Base-by-base conservation (phyloP, 1,284 basidiomycete genomes). In the Cutaneotrichosporon sp. region DNA sequence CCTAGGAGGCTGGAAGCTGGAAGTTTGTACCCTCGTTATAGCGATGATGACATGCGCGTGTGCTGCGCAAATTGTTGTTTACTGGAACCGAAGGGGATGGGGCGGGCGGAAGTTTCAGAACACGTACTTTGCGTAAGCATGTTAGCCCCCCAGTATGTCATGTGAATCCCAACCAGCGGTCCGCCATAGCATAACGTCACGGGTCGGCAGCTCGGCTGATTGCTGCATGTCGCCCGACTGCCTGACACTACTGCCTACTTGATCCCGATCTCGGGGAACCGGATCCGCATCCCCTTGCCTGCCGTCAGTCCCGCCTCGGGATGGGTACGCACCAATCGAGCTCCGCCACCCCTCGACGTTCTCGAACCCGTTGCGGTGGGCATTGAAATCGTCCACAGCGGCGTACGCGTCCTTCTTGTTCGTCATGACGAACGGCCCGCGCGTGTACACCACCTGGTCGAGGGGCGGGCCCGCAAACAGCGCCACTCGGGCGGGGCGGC, bases 391-490 rank as follows among this genome's bases (percentile, higher is more conserved):
- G 47, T 86, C 72, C 60, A 97, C 78, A 0, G 94, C 91, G 74
- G 90, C 83, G 72, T 89, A 85, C 34, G 95, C 91, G 69, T 94
- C 93, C 65, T 89, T 85, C 16, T 82, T 81, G 3, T 83, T 86
- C 9, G 89, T 92, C 86, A 94, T 89, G 13, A 95, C 94, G 64
- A 83, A 82, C 6, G 81, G 81, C 0, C 77, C 78, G 56, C 77
- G 76, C 69, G 72, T 93, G 58, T 91, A 84, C 4, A 97, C 90
- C 0, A 86, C 83, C 78, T 98, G 94, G 67, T 94, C 86, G 6
- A 99, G 84, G 13, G 95, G 92, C 78, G 95, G 88, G 10, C 91
- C 95, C 7, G 94, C 89, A 61, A 90, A 84, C 84, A 95, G 73
- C 20, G 91, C 81, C 52, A 91, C 82, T 59, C 92, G 86, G 18